A percentile compares a stretch with the other conserved stretches of the same genome.
Evolutionary conservation across 208 protist genomes (phyloP).

Genomic region (Jaenimonas drosophilae): DNA sequence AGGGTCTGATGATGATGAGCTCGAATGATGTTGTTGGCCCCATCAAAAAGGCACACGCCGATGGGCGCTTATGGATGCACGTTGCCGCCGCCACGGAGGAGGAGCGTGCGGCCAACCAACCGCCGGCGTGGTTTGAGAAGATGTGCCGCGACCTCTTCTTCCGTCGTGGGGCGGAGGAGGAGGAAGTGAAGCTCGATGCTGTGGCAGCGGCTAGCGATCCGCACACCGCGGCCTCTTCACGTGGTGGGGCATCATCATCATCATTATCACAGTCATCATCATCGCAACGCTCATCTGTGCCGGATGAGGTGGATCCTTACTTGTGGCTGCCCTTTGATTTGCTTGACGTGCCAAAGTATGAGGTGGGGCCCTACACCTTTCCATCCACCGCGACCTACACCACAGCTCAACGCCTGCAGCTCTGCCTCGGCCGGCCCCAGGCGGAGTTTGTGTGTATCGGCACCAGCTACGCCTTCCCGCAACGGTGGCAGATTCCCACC

Average conservation of each 20-base stretch:
- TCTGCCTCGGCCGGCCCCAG: slow-evolving; percentile 51
- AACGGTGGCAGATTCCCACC: slow-evolving; percentile 75
- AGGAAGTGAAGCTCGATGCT: slow-evolving; percentile 22
- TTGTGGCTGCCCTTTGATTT: slow-evolving; percentile 77
- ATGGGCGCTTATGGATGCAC: background rate
- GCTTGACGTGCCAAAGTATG: slow-evolving; percentile 53
- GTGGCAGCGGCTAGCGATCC: too few relatives aligned
- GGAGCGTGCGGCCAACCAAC: slow-evolving; percentile 13
- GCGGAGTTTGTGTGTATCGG: slow-evolving; percentile 89
- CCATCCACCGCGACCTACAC: slow-evolving; percentile 54
- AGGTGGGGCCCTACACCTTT: slow-evolving; percentile 59
- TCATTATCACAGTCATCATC: too few relatives aligned
- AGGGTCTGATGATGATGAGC: background rate
- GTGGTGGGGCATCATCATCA: too few relatives aligned
- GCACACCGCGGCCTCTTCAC: too few relatives aligned
- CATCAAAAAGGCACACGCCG: slow-evolving; percentile 21
- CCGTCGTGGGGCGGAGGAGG: slow-evolving; percentile 42
- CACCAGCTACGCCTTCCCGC: slow-evolving; percentile 80
- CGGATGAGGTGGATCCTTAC: slow-evolving; percentile 45
- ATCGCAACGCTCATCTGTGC: too few relatives aligned
- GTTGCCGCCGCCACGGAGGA: slow-evolving; percentile 16
- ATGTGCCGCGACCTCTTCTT: slow-evolving; percentile 78
- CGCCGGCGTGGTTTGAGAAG: slow-evolving; percentile 68
- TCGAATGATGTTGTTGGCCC: slow-evolving; percentile 3
- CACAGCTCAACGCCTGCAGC: slow-evolving; percentile 29